Evolutionary conservation across 768 basidiomycete species (phyloP), one percentile per base, ranked within the genome.

Genomic region (Amylocystis lapponica): DNA sequence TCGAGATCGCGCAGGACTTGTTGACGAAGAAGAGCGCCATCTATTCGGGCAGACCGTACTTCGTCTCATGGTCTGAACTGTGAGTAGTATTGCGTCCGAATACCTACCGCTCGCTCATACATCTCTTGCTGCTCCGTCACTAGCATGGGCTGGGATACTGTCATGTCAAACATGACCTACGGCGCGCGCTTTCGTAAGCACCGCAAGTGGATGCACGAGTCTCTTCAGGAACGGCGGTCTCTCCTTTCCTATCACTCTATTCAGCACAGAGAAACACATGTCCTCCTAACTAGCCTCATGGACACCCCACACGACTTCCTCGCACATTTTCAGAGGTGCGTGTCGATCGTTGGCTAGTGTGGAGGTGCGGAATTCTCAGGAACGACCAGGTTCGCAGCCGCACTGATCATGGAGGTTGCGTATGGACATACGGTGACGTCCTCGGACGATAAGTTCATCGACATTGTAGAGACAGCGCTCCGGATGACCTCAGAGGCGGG

Each of bases 21-120:
- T 46, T 68, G 44, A 63, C 65, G 41, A 62, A 60, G 44, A 55
- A 57, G 14, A 57, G 63, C 39, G 35, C 47, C 10, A 61, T 58
- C 31, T 66, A 64, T 41, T 65, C 66, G n/a, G 62, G 57, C 47
- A 52, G 66, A 3, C 66, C 66, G 2, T 52, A 37, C 12, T 38
- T 32, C 19, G 17, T 30, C 13, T 33, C 34, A 11, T 25, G 34
- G 12, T 16, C 20, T 12, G 22, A 34, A n/a, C 25, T 29, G 30
- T 33, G 29, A 30, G n/a, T n/a, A 39, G 52, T 37, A 5, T 6
- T 7, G 3, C 20, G 14, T 33, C 32, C 32, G 29, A 30, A 30
- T 9, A 33, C 32, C 19, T 3, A n/a, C n/a, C n/a, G n/a, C n/a
- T n/a, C n/a, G n/a, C n/a, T n/a, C n/a, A n/a, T n/a, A n/a, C n/a